Evolutionary conservation across 2,329 filamentous ascomycete species (phyloP).

Genomic region (Fusarium scirpi): DNA sequence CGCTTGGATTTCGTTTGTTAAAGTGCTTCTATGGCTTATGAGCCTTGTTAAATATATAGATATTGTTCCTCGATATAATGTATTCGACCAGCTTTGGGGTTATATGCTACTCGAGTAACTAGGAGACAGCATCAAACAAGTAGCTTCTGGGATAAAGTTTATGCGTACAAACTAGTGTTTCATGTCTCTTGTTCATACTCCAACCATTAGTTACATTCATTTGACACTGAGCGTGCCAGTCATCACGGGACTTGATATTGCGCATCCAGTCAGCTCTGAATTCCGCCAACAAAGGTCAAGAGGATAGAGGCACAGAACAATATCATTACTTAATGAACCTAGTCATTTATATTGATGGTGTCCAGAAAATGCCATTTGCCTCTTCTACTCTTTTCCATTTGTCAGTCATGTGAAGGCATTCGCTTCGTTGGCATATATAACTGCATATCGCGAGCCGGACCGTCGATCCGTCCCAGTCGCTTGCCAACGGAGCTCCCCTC

Average conservation of each 20-base stretch:
- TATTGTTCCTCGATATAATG: not conserved
- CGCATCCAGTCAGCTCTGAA: not conserved
- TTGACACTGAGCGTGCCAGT: not conserved
- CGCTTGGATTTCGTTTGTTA: not conserved
- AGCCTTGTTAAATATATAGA: too few relatives aligned
- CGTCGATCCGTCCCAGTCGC: constrained; percentile 19
- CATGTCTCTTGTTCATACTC: not conserved
- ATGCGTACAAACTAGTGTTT: not conserved
- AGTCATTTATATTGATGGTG: not conserved
- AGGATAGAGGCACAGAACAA: not conserved
- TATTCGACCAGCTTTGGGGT: not conserved
- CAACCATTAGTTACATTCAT: not conserved
- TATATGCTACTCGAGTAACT: not conserved
- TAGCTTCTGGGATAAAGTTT: not conserved
- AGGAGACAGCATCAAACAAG: not conserved
- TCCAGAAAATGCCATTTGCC: constrained; percentile 1
- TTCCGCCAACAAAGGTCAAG: constrained; percentile 3
- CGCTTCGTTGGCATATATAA: constrained; percentile 1
- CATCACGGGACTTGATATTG: constrained; percentile 11
- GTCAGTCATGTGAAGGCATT: not conserved
- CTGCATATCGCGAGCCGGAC: constrained; percentile 10
- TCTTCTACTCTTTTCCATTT: constrained; percentile 8
- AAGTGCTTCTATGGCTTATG: too few relatives aligned
- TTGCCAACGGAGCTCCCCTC: constrained; percentile 4
- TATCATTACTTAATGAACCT: constrained; percentile 4